A percentile compares a stretch with the other conserved stretches of the same genome.
Conservation (phyloP, 495 filamentous ascomycete species). For the Aspergillus bertholletiae region DNA sequence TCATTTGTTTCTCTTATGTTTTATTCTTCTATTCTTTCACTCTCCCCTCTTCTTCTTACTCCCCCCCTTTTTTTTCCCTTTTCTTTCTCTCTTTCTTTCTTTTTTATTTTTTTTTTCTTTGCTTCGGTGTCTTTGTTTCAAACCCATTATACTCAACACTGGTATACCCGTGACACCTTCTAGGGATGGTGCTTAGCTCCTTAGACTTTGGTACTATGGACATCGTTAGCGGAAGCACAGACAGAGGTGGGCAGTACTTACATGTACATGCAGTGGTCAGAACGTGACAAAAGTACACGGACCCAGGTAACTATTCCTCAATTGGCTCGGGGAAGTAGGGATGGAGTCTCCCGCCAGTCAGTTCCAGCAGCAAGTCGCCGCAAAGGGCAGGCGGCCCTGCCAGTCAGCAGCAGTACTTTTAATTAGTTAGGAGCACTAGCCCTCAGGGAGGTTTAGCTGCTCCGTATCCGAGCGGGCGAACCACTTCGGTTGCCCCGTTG, state of each 20-base stretch:
- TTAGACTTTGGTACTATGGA: constrained; percentile 1
- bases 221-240: constrained; percentile 1
- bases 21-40: not conserved
- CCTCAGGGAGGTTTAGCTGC: constrained; percentile 1
- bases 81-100: not conserved
- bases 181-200: not conserved
- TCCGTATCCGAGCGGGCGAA: constrained; percentile 14
- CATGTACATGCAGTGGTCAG: constrained; percentile 2
- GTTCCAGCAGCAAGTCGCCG: constrained; percentile 34
- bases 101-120: not conserved
- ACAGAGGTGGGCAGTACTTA: constrained; percentile 1
- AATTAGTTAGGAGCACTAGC: not conserved
- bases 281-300: constrained; percentile 29
- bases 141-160: not conserved
- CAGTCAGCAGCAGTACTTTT: constrained; percentile 21
- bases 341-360: constrained; percentile 28
- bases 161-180: not conserved
- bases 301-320: constrained; percentile 13
- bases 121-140: not conserved
- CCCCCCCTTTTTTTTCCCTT: too few species aligned
- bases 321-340: constrained; percentile 44
- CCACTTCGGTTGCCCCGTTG: constrained; percentile 22
- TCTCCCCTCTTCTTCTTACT: too few species aligned
- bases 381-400: constrained; percentile 33
- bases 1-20: too few species aligned